phyloP scores from a whole-genome alignment of 371 early-diverging fungal species.

The Mortierella sp. region DNA sequence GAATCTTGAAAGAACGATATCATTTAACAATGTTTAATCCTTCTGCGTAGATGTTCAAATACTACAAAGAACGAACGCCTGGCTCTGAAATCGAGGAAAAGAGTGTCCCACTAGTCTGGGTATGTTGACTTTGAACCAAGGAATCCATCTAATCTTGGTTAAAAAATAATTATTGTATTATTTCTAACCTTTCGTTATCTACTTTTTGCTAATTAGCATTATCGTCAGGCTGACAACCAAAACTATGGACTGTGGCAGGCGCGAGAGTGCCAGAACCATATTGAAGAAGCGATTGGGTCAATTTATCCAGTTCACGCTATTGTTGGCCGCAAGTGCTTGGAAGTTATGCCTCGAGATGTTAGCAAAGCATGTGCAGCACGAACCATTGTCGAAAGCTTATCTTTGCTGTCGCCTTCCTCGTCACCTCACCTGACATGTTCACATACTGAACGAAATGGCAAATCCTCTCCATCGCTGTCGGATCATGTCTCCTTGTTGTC shows the following conservation, averaged over 20 bases:
- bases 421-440: neutral
- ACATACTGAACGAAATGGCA: neutral
- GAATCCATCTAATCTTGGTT: neutral
- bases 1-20: neutral
- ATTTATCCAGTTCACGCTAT: slow-evolving; percentile 91
- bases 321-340: slow-evolving; percentile 93
- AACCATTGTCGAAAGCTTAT: slow-evolving; percentile 64
- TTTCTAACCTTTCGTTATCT: neutral
- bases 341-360: slow-evolving; percentile 81
- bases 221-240: slow-evolving; percentile 77
- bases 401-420: neutral
- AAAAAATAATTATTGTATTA: neutral
- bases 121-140: neutral
- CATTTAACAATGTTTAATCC: neutral
- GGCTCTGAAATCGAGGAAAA: slow-evolving; percentile 89
- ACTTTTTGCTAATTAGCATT: slow-evolving; percentile 60
- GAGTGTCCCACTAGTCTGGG: slow-evolving; percentile 81
- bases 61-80: slow-evolving; percentile 92
- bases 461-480: neutral
- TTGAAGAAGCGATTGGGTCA: slow-evolving; percentile 85
- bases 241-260: slow-evolving; percentile 87
- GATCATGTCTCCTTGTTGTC: neutral
- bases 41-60: slow-evolving; percentile 78
- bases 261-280: slow-evolving; percentile 91
- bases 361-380: slow-evolving; percentile 73